Evolutionary conservation across 1,284 basidiomycete genomes (phyloP).

Genomic region (Omphalotus olearius): DNA sequence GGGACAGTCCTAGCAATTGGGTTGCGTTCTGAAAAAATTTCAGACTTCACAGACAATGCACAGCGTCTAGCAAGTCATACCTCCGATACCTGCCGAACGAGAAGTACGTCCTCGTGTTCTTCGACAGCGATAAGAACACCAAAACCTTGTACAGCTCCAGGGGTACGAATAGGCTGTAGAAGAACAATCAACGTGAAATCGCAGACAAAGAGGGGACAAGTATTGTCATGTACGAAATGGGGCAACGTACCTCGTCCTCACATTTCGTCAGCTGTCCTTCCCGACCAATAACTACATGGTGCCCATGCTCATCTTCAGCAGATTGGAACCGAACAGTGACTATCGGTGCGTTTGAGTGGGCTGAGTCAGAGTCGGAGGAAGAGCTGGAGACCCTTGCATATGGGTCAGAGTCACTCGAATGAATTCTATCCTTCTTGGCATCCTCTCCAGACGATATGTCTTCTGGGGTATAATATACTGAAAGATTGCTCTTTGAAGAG

Average conservation of each 20-base stretch:
- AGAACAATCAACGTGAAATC: not conserved
- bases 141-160: constrained; percentile 84
- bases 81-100: constrained; percentile 82
- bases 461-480: constrained; percentile 13
- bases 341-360: constrained; percentile 25
- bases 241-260: constrained; percentile 69
- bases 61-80: constrained; percentile 31
- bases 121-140: constrained; percentile 80
- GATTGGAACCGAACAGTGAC: constrained; percentile 70
- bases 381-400: not conserved
- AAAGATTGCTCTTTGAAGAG: constrained; percentile 3
- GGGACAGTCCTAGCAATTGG: constrained; percentile 71
- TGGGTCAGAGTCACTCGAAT: not conserved
- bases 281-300: constrained; percentile 72
- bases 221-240: not conserved
- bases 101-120: constrained; percentile 56
- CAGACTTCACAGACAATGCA: not conserved
- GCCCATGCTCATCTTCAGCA: constrained; percentile 62
- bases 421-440: not conserved
- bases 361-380: not conserved
- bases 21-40: constrained; percentile 49
- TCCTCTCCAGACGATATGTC: constrained; percentile 7
- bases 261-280: constrained; percentile 69
- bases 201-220: not conserved
- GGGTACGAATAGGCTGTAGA: constrained; percentile 75